Conservation (phyloP, 768 basidiomycete species). For the Russula griseocarnosa region DNA sequence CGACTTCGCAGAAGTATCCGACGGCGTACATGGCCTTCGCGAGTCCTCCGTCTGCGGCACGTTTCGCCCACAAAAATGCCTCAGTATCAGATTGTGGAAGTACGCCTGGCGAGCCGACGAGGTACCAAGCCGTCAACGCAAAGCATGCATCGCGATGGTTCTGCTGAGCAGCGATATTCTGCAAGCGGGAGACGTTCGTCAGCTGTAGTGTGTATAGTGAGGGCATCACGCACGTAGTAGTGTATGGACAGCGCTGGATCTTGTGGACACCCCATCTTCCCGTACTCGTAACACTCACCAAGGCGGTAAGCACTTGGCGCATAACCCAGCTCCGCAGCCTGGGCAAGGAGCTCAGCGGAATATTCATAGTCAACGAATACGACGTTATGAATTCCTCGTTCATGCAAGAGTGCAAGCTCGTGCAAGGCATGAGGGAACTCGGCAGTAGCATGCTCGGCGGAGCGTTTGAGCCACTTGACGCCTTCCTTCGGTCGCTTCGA, state of each 20-base stretch:
- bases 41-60: conserved; percentile 87
- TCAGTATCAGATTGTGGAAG: conserved; percentile 98
- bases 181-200: neutral
- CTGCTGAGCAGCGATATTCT: conserved; percentile 99
- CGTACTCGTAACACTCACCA: conserved; percentile 99
- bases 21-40: conserved; percentile 97
- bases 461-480: conserved; percentile 97
- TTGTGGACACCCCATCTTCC: conserved; percentile 96
- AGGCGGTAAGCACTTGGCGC: conserved; percentile 93
- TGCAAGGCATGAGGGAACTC: conserved; percentile 97
- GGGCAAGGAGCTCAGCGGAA: conserved; percentile 87
- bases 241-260: conserved; percentile 97
- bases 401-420: conserved; percentile 89
- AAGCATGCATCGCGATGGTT: conserved; percentile 96
- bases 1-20: conserved; percentile 96
- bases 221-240: conserved; percentile 79
- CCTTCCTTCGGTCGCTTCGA: conserved; percentile 90
- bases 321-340: conserved; percentile 93
- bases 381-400: conserved; percentile 97
- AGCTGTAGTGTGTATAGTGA: neutral
- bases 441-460: conserved; percentile 88
- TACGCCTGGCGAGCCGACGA: conserved; percentile 96
- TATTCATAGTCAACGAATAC: conserved; percentile 97
- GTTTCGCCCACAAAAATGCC: conserved; percentile 96
- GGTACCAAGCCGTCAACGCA: conserved; percentile 97